Conservation (phyloP, 2,329 filamentous ascomycete species). For the Hawksworthiomyces lignivorus region DNA sequence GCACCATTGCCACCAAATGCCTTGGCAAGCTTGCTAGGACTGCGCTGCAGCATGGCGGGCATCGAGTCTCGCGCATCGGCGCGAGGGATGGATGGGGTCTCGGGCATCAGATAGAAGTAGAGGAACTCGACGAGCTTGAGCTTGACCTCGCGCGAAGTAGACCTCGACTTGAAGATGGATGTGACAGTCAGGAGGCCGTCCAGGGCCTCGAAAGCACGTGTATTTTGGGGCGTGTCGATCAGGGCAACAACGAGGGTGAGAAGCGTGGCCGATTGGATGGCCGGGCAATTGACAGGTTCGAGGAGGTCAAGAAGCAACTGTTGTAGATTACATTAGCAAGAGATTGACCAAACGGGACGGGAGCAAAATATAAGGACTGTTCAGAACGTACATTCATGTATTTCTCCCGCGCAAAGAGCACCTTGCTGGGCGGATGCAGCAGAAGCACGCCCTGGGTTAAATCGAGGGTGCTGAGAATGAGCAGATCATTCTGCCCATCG, state of each 20-base stretch:
- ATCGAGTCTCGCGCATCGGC: slow-evolving; percentile 30
- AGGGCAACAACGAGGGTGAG: slow-evolving; percentile 85
- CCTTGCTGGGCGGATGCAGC: slow-evolving; percentile 82
- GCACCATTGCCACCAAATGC: slow-evolving; percentile 36
- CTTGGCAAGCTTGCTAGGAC: slow-evolving; percentile 59
- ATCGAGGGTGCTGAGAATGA: slow-evolving; percentile 83
- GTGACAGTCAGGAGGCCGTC: slow-evolving; percentile 89
- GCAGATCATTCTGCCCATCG: slow-evolving; percentile 68
- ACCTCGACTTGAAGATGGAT: slow-evolving; percentile 82
- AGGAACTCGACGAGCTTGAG: slow-evolving; percentile 94
- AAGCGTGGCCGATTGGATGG: slow-evolving; percentile 83
- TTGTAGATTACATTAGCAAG: too few relatives aligned
- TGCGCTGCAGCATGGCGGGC: slow-evolving; percentile 53
- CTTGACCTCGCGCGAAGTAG: slow-evolving; percentile 82
- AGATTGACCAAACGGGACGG: too few relatives aligned
- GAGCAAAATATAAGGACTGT: not conserved
- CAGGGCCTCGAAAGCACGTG: slow-evolving; percentile 82
- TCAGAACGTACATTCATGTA: slow-evolving; percentile 73
- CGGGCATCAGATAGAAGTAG: slow-evolving; percentile 98
- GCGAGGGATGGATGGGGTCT: slow-evolving; percentile 54
- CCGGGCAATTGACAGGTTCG: slow-evolving; percentile 83
- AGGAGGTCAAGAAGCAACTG: slow-evolving; percentile 84
- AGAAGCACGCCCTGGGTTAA: slow-evolving; percentile 82
- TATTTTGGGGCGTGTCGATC: slow-evolving; percentile 79
- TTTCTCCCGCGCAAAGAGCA: slow-evolving; percentile 78